Percentiles rank a stretch among this genome's conserved stretches.
Evolutionary conservation across 2,329 filamentous ascomycete species (phyloP).

Genomic region (Tolypocladium guangdongense): DNA sequence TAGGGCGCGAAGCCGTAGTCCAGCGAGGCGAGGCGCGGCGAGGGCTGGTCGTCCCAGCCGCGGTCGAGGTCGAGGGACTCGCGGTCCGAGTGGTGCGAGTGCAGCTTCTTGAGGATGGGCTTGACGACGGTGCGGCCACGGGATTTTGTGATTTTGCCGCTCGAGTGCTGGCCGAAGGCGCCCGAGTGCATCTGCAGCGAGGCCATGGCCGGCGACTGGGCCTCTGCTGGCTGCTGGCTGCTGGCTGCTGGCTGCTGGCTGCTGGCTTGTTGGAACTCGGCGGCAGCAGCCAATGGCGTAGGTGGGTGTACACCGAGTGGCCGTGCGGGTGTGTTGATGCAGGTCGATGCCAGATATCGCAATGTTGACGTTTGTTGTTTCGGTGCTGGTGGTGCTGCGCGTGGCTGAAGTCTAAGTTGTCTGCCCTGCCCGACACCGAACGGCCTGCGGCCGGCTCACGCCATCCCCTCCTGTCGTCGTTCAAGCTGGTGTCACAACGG

Average conservation of each 20-base stretch:
- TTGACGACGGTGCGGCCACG: constrained; percentile 41
- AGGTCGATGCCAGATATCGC: background rate
- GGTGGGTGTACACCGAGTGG: background rate
- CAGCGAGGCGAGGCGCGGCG: constrained; percentile 4
- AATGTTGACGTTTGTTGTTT: background rate
- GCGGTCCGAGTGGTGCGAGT: constrained; percentile 41
- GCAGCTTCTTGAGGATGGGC: constrained; percentile 51
- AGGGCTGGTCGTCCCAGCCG: constrained; percentile 43
- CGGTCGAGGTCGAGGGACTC: constrained; percentile 53
- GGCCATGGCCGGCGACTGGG: constrained; percentile 9
- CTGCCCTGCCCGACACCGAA: background rate
- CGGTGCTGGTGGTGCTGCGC: background rate
- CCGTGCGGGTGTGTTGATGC: background rate
- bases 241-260: background rate
- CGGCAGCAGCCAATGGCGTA: background rate
- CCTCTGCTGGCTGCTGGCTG: background rate
- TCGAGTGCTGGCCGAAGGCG: constrained; percentile 3
- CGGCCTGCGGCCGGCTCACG: background rate
- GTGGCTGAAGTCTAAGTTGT: background rate
- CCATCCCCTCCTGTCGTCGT: background rate
- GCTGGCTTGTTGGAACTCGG: background rate
- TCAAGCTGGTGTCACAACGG: background rate
- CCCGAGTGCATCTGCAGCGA: constrained; percentile 17
- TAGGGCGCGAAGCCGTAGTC: constrained; percentile 13
- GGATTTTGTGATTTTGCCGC: constrained; percentile 29